Percentiles rank a stretch among this genome's conserved stretches.
Evolutionary conservation across 2,329 filamentous ascomycete genomes (phyloP).

Genomic region (Knufia fluminis): DNA sequence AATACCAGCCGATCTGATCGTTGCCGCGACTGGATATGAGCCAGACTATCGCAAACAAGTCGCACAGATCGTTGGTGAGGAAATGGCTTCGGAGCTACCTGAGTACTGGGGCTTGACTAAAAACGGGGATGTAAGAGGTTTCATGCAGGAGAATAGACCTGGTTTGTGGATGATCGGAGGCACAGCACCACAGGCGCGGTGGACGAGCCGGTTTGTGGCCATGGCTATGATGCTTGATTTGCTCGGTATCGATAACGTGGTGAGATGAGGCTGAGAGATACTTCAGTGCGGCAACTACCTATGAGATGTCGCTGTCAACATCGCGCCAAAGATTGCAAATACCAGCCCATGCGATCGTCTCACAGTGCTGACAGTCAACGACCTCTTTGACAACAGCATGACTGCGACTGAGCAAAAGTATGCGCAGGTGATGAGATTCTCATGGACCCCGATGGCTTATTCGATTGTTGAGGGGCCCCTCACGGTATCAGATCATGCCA

Average conservation of each 20-base stretch:
- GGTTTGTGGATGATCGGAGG: constrained; percentile 39
- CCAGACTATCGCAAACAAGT: constrained; percentile 34
- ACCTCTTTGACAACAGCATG: too few relatives aligned
- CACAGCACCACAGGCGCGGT: constrained; percentile 31
- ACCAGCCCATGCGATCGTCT: too few relatives aligned
- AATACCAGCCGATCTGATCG: constrained; percentile 38
- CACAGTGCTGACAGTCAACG: too few relatives aligned
- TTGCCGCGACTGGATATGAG: constrained; percentile 41
- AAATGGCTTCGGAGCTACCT: constrained; percentile 46
- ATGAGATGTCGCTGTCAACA: too few relatives aligned
- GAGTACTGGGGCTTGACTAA: constrained; percentile 54
- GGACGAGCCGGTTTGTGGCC: constrained; percentile 37
- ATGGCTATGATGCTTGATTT: constrained; percentile 35
- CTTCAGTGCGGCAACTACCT: too few relatives aligned
- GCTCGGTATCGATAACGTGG: constrained; percentile 12
- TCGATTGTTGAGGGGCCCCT: too few relatives aligned
- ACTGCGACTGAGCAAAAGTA: too few relatives aligned
- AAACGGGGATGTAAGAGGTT: constrained; percentile 35
- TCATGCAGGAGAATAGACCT: constrained; percentile 31
- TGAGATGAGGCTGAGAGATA: not conserved
- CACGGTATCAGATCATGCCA: too few relatives aligned
- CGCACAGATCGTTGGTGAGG: constrained; percentile 30
- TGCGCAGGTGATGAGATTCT: too few relatives aligned
- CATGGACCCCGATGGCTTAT: too few relatives aligned
- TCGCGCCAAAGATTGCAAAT: too few relatives aligned